A percentile compares a stretch with the other conserved stretches of the same genome.
phyloP scores from a whole-genome alignment of 345 rosid genomes.

The Boechera retrofracta region DNA sequence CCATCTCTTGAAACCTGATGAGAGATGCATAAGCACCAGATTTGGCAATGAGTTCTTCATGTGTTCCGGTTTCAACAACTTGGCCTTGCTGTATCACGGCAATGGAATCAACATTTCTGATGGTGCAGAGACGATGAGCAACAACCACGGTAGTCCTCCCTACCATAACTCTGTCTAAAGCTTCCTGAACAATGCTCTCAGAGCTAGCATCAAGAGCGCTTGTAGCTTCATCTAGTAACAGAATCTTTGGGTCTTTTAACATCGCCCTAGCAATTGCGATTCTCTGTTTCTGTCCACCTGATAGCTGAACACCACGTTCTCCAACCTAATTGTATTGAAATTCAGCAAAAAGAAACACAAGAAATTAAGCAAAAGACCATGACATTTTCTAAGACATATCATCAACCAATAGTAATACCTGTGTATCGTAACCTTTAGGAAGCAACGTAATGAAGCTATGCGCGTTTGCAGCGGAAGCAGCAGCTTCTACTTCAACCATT shows the following conservation, averaged over 20 bases:
- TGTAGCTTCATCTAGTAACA: slow-evolving; percentile 97
- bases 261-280: slow-evolving; percentile 99
- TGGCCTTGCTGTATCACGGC: slow-evolving; percentile 97
- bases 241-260: slow-evolving; percentile 93
- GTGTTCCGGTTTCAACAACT: slow-evolving; percentile 97
- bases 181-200: slow-evolving; percentile 98
- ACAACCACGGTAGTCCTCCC: slow-evolving; percentile 98
- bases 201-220: slow-evolving; percentile 99
- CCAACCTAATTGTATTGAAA: slow-evolving; percentile 65
- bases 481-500: slow-evolving; percentile 92
- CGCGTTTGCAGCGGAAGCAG: slow-evolving; percentile 90
- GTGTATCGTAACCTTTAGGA: slow-evolving; percentile 94
- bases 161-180: slow-evolving; percentile 94
- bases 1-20: slow-evolving; percentile 96
- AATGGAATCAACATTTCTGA: slow-evolving; percentile 87
- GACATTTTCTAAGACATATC: background rate
- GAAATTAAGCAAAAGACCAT: slow-evolving; percentile 1
- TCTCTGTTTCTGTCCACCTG: slow-evolving; percentile 99
- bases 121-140: slow-evolving; percentile 97
- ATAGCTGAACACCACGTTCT: slow-evolving; percentile 95
- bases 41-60: slow-evolving; percentile 84
- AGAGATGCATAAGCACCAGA: slow-evolving; percentile 89
- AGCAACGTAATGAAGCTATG: slow-evolving; percentile 93
- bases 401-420: slow-evolving; percentile 51
- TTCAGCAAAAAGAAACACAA: background rate